These are phyloP conservation scores for Eurotiales sp. DNA, from an alignment of 2,329 filamentous ascomycete species.

Conservation along the genomic window DNA sequence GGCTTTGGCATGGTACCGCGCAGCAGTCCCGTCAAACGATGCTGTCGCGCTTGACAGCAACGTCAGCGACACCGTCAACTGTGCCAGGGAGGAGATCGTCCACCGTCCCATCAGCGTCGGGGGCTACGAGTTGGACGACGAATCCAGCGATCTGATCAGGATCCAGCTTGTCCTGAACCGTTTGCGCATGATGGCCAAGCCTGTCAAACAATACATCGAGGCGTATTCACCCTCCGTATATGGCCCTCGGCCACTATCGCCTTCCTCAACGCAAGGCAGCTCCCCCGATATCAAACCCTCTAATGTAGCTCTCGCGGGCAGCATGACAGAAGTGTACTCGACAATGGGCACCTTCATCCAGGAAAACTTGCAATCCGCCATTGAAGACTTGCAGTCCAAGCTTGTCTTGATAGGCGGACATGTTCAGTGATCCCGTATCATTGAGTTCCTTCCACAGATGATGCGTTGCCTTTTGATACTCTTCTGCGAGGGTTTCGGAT, in stretches of 20 bases:
- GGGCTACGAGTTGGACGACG: conserved; percentile 15
- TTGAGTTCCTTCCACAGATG: no score
- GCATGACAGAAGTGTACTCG: conserved; percentile 10
- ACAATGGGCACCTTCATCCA: conserved; percentile 14
- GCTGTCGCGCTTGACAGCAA: not conserved
- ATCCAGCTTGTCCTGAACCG: conserved; percentile 15
- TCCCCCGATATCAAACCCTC: conserved; percentile 8
- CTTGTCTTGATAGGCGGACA: conserved; percentile 9
- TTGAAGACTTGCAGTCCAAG: conserved; percentile 15
- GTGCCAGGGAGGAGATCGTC: conserved; percentile 13
- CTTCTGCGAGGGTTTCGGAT: not conserved
- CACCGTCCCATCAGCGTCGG: conserved; percentile 16
- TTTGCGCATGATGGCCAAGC: conserved; percentile 15
- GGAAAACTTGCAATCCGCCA: conserved; percentile 7
- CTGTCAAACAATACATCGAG: conserved; percentile 11
- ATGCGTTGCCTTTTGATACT: not conserved
- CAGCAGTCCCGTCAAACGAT: conserved; percentile 8
- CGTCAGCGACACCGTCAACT: conserved; percentile 4
- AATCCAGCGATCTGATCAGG: conserved; percentile 14
- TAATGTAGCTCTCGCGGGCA: conserved; percentile 1
- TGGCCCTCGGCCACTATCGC: conserved; percentile 2
- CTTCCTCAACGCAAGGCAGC: conserved; percentile 7
- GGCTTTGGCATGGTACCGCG: conserved; percentile 16
- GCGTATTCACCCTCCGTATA: not conserved
- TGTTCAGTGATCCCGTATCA: not conserved